Conservation (phyloP, 176 grass and related monocot species). For the Oryza coarctata region DNA sequence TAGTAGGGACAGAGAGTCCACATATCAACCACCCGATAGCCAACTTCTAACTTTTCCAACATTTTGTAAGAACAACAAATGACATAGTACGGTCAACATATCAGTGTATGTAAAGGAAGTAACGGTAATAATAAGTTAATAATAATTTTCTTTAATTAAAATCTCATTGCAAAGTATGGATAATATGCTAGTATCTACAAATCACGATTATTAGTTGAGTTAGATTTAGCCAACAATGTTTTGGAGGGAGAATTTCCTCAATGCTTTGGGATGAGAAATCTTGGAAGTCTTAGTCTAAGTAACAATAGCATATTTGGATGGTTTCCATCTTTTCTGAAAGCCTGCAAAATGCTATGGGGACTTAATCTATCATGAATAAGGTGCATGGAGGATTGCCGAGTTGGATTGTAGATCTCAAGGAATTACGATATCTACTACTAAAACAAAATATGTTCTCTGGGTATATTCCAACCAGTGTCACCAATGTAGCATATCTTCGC, state of each 20-base stretch:
- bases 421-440: background rate
- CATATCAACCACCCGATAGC: too few relatives aligned
- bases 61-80: too few relatives aligned
- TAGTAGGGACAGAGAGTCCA: too few relatives aligned
- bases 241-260: background rate
- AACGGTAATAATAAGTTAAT: too few relatives aligned
- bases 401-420: too few relatives aligned
- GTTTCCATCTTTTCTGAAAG: background rate
- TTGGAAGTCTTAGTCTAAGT: accelerated
- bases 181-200: too few relatives aligned
- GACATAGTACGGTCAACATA: too few relatives aligned
- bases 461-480: background rate
- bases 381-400: too few relatives aligned
- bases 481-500: background rate
- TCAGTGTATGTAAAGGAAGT: too few relatives aligned
- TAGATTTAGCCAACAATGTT: background rate
- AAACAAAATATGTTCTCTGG: background rate
- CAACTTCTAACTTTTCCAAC: too few relatives aligned
- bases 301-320: slow-evolving; percentile 33
- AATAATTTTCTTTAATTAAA: too few relatives aligned
- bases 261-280: background rate
- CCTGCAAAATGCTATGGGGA: background rate
- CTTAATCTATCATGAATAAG: slow-evolving; percentile 36
- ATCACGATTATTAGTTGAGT: accelerated
- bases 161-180: too few relatives aligned